Conservation (phyloP, 1,139 yeast species). For the Saccharomyces uvarum region DNA sequence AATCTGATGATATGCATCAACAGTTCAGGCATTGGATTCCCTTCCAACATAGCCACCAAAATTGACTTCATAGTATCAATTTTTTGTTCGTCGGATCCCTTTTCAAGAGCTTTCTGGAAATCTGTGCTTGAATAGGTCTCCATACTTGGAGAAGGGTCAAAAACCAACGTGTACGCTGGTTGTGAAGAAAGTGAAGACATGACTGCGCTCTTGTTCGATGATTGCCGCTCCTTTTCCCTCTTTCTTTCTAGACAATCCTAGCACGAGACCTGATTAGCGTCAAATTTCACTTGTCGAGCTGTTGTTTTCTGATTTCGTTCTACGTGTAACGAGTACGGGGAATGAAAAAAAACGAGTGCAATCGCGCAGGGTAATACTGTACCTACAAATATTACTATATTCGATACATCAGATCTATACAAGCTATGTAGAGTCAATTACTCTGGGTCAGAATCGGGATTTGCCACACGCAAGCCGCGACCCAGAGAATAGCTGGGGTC, state of each 20-base stretch:
- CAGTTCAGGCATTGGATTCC: conserved; percentile 89
- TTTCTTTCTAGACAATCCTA: conserved; percentile 1
- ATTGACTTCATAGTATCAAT: conserved; percentile 86
- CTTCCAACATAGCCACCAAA: conserved; percentile 79
- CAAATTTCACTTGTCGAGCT: conserved; percentile 1
- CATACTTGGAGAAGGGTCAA: conserved; percentile 64
- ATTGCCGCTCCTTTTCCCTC: not conserved
- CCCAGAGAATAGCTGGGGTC: conserved; percentile 10
- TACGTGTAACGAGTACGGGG: not conserved
- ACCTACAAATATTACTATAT: not conserved
- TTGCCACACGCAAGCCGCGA: conserved; percentile 25
- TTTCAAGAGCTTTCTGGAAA: conserved; percentile 73
- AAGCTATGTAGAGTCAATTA: not conserved
- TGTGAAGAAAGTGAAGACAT: conserved; percentile 21
- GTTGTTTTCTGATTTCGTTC: not conserved
- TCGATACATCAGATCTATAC: not conserved
- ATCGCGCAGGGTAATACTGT: not conserved
- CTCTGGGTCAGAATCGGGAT: conserved; percentile 14
- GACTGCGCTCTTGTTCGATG: not conserved
- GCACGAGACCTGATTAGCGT: not conserved
- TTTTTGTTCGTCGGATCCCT: conserved; percentile 82
- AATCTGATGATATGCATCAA: conserved; percentile 95
- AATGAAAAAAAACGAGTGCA: not conserved
- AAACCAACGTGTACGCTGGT: conserved; percentile 62
- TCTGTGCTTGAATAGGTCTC: conserved; percentile 63